phyloP scores from a whole-genome alignment of 2,329 filamentous ascomycete species.

The Fusarium sp. region DNA sequence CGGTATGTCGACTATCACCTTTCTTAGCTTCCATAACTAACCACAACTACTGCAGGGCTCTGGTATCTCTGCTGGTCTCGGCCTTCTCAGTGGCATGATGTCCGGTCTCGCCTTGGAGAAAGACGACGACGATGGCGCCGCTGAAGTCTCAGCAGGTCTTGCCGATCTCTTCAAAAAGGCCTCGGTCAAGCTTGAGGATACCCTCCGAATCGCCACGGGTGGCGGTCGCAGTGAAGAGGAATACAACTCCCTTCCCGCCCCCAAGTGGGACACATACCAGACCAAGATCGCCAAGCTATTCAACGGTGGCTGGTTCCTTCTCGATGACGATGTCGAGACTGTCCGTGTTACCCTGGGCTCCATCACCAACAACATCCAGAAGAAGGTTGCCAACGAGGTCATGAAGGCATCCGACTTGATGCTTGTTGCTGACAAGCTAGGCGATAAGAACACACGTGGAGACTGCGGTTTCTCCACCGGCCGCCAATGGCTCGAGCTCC shows the following conservation, averaged over 20 bases:
- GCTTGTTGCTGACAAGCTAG: slow-evolving; percentile 34
- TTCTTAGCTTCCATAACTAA: rapidly evolving
- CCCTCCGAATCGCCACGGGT: slow-evolving; percentile 11
- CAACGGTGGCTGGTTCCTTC: slow-evolving; percentile 35
- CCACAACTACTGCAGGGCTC: rapidly evolving
- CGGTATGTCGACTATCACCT: not conserved
- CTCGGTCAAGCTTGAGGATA: slow-evolving; percentile 5
- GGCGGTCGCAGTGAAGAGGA: slow-evolving; percentile 11
- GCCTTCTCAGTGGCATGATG: not conserved
- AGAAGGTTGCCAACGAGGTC: slow-evolving; percentile 40
- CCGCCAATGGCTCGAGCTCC: slow-evolving; percentile 27
- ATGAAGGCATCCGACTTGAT: slow-evolving; percentile 21
- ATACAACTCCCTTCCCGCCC: slow-evolving; percentile 20
- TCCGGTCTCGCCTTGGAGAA: not conserved
- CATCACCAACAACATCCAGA: slow-evolving; percentile 35
- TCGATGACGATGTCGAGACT: slow-evolving; percentile 32
- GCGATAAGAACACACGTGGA: not conserved
- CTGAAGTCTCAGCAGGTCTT: not conserved
- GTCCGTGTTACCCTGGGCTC: slow-evolving; percentile 6
- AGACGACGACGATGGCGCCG: not conserved
- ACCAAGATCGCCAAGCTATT: slow-evolving; percentile 39
- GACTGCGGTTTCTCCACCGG: slow-evolving; percentile 14
- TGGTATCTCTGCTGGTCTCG: slow-evolving; percentile 6
- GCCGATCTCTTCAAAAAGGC: slow-evolving; percentile 7
- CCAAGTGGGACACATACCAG: slow-evolving; percentile 16